These are phyloP conservation scores for Borovskyia barvae DNA, from an alignment of 208 protist species.

Conservation along the genomic window DNA sequence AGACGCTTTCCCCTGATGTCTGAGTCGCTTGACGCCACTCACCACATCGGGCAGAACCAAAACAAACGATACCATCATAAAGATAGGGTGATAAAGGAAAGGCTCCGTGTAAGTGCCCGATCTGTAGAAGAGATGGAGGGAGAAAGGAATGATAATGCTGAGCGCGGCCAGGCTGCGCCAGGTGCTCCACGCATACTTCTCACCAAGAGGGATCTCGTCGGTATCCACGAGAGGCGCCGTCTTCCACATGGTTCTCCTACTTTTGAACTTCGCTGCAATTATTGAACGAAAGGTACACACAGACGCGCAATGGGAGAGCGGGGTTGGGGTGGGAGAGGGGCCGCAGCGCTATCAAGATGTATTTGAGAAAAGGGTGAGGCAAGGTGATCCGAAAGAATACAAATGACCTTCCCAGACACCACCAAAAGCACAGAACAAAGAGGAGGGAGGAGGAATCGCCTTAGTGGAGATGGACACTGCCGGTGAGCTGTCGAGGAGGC, in stretches of 20 bases:
- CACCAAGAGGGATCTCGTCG: not conserved
- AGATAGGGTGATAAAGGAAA: conserved; percentile 61
- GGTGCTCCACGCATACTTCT: conserved; percentile 3
- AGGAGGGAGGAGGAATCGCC: no score
- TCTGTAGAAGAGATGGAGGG: conserved; percentile 2
- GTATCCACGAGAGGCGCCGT: not conserved
- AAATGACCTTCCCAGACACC: no score
- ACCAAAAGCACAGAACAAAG: no score
- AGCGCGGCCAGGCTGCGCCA: conserved; percentile 19
- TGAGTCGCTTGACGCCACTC: conserved; percentile 26
- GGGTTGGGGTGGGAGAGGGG: no score
- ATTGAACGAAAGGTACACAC: no score
- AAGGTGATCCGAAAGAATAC: no score
- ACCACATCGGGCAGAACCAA: conserved; percentile 50
- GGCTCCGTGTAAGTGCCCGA: conserved; percentile 14
- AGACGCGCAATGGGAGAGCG: no score
- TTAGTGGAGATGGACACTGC: no score
- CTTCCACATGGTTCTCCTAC: not conserved
- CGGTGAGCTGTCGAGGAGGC: no score
- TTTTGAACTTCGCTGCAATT: no score
- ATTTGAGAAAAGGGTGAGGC: no score
- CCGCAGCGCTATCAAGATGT: no score
- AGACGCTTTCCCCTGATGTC: not conserved
- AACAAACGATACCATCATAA: conserved; percentile 44
- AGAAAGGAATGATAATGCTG: conserved; percentile 7